Percentiles rank a stretch among this genome's conserved stretches.
Evolutionary conservation across 352 stramenopile species (phyloP).

Genomic region (Phytophthora macrochlamydospora): DNA sequence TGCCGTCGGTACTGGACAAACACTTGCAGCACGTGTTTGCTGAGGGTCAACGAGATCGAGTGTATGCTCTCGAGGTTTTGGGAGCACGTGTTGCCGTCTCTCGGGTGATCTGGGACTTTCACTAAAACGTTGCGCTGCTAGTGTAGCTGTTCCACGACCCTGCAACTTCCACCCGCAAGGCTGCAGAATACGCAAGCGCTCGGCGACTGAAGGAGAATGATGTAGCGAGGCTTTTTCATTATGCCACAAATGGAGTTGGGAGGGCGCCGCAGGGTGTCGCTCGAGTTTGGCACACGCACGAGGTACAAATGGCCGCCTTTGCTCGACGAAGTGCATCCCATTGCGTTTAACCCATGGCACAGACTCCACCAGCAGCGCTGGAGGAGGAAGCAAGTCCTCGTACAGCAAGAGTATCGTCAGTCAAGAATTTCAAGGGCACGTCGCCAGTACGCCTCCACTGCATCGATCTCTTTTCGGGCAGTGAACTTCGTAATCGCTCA

Average conservation of each 20-base stretch:
- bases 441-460: slow-evolving; percentile 38
- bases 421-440: slow-evolving; percentile 41
- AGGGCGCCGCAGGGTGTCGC: slow-evolving; percentile 56
- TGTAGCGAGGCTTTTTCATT: slow-evolving; percentile 56
- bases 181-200: slow-evolving; percentile 5
- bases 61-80: slow-evolving; percentile 72
- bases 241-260: slow-evolving; percentile 56
- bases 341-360: slow-evolving; percentile 22
- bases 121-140: slow-evolving; percentile 62
- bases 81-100: slow-evolving; percentile 59
- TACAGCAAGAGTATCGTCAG: slow-evolving; percentile 19
- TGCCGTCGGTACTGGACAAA: slow-evolving; percentile 48
- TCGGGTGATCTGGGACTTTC: slow-evolving; percentile 61
- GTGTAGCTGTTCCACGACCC: slow-evolving; percentile 64
- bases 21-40: slow-evolving; percentile 67
- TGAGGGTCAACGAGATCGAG: slow-evolving; percentile 16
- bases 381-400: not conserved
- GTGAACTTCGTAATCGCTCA: slow-evolving; percentile 71
- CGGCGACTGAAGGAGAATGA: slow-evolving; percentile 60
- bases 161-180: slow-evolving; percentile 18
- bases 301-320: slow-evolving; percentile 20
- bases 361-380: not conserved
- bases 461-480: slow-evolving; percentile 57
- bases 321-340: slow-evolving; percentile 27
- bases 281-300: slow-evolving; percentile 43